phyloP scores from a whole-genome alignment of 345 rosid species.

The Schrenkiella parvula region DNA sequence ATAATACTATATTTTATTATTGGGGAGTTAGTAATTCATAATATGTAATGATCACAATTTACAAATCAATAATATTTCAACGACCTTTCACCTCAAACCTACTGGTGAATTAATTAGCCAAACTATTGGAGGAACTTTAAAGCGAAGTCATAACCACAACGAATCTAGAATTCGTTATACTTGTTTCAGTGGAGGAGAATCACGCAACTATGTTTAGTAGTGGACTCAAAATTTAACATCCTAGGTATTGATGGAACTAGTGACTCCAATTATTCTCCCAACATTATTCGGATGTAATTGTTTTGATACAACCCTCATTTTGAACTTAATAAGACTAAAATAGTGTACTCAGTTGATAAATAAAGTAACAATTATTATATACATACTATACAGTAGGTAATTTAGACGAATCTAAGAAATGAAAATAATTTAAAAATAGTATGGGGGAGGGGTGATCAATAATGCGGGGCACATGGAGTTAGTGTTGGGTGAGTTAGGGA shows the following conservation, averaged over 20 bases:
- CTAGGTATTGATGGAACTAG: neutral
- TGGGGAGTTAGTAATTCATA: neutral
- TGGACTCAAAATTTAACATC: neutral
- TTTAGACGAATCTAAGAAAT: neutral
- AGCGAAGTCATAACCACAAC: slow-evolving; percentile 15
- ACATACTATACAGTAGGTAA: neutral
- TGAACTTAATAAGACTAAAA: neutral
- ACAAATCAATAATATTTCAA: neutral
- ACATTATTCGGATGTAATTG: neutral
- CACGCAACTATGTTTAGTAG: neutral
- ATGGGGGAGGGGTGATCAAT: neutral
- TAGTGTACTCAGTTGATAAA: neutral
- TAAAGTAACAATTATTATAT: neutral
- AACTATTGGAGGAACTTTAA: slow-evolving; percentile 3
- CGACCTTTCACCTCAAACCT: slow-evolving; percentile 24
- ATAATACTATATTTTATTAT: neutral
- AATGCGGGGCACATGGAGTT: slow-evolving; percentile 31
- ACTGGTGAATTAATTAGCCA: slow-evolving; percentile 8
- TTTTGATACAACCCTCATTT: neutral
- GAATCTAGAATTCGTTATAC: neutral
- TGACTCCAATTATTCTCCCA: neutral
- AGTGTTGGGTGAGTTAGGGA: slow-evolving; percentile 35
- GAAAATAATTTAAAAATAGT: neutral
- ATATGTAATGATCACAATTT: neutral
- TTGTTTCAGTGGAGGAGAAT: neutral